phyloP scores from a whole-genome alignment of 805 yeast species.

The Kluyveromyces dobzhanskii region DNA sequence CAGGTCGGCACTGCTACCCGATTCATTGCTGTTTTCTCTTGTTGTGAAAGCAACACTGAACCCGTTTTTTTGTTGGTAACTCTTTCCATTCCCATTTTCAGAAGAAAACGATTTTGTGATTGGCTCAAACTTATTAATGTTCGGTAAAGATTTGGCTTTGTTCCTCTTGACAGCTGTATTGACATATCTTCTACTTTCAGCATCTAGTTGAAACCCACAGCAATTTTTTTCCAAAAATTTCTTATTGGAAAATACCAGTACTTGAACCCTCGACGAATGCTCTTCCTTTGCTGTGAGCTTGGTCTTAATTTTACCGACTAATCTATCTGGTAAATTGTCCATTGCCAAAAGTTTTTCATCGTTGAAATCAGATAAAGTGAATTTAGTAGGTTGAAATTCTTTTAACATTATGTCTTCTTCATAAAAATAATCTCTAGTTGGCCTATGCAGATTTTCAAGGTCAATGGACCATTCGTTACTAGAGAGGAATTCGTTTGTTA shows the following conservation, averaged over 20 bases:
- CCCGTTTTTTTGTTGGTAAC: conserved; percentile 2
- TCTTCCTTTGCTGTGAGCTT: conserved; percentile 7
- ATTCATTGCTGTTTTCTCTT: background rate
- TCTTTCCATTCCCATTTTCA: background rate
- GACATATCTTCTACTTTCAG: background rate
- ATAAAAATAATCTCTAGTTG: conserved; percentile 10
- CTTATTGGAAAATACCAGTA: conserved; percentile 9
- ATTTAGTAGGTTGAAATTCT: conserved; percentile 10
- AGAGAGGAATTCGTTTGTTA: conserved; percentile 25
- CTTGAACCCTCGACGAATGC: conserved; percentile 7
- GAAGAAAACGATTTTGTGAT: background rate
- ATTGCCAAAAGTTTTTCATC: conserved; percentile 13
- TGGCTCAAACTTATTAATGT: background rate
- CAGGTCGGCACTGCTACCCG: background rate
- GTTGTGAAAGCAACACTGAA: background rate
- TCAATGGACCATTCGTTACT: conserved; percentile 5
- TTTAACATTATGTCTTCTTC: conserved; percentile 13
- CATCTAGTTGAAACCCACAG: conserved; percentile 9
- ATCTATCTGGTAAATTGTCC: conserved; percentile 13
- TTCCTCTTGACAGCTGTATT: background rate
- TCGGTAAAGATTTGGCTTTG: background rate
- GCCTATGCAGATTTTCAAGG: conserved; percentile 6
- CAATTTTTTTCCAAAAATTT: conserved; percentile 11
- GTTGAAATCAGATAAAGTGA: conserved; percentile 12
- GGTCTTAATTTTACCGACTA: conserved; percentile 11